Evolutionary conservation across 1,284 basidiomycete genomes (phyloP).

Genomic region (Sanghuangporus weigelae): DNA sequence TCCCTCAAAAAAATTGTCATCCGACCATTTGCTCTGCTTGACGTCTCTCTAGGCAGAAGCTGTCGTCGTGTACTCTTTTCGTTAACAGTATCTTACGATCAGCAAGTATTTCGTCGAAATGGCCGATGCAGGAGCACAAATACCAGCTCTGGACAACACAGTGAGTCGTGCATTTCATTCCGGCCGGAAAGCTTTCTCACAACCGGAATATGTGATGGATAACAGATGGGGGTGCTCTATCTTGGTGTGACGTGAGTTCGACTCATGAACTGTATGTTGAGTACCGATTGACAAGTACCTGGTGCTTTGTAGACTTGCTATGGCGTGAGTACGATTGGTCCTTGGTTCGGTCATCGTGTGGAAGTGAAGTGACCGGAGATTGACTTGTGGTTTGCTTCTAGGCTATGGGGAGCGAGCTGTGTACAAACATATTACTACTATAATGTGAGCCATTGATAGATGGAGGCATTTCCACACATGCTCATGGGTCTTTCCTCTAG

Average conservation of each 20-base stretch:
- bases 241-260: slow-evolving; percentile 15
- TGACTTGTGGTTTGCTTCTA: background rate
- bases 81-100: too few species aligned
- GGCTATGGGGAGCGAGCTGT: slow-evolving; percentile 5
- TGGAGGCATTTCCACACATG: background rate
- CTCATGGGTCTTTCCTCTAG: background rate
- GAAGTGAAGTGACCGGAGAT: background rate
- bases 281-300: background rate
- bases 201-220: background rate
- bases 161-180: background rate
- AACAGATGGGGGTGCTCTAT: slow-evolving; percentile 15
- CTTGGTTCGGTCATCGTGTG: background rate
- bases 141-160: slow-evolving; percentile 15
- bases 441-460: background rate
- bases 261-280: background rate
- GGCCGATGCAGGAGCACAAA: background rate
- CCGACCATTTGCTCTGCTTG: too few species aligned
- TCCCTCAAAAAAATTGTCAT: too few species aligned
- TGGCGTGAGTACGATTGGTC: slow-evolving; percentile 2
- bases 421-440: slow-evolving; percentile 14
- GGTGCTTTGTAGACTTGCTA: slow-evolving; percentile 4
- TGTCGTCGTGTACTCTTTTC: too few species aligned
- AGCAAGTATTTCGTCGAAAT: background rate
- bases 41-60: too few species aligned
- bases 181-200: too few species aligned